Base-by-base conservation (phyloP, 768 basidiomycete species). In the Tulasnella sp. region DNA sequence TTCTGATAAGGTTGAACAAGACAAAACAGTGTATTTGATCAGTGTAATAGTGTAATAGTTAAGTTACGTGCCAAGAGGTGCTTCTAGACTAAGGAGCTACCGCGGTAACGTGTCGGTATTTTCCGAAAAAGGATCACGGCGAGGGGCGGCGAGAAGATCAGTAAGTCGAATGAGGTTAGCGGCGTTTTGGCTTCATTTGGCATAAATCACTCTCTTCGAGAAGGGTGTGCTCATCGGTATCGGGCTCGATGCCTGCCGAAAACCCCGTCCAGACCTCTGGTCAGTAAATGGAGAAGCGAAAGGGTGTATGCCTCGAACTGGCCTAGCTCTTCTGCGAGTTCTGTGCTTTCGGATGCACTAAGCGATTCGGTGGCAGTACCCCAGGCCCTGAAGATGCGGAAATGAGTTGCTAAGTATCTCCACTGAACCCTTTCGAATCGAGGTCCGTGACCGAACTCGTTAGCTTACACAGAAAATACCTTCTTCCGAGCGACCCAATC, bases 401-500 rank as follows among this genome's bases (percentile, higher is more conserved):
- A 52, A 44, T 52, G 73, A 76, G 42, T 31, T 39, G 78, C 46
- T 36, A 16, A 52, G 40, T 27, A 76, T 40, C n/a, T 18, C 24
- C 44, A 74, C 14, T 27, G 4, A 19, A 21, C 71, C 31, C 34
- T 52, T 38, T 48, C n/a, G 31, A 68, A 31, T 48, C n/a, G 31
- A 68, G 38, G 36, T 58, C 27, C 27, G 31, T 34, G 42, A 77
- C 56, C 14, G 42, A 36, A 34, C 8, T 39, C 19, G 44, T 8
- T 48, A 40, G 88, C 92, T 83, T 86, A 94, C 94, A 87, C 89
- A 79, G 87, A 89, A 85, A 95, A 97, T 3, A 92, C 86, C 84
- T 93, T 96, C 83, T 89, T 90, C 78, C 96, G 88, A 34, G 89
- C 88, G 44, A 90, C 84, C 96, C 96, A 97, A 86, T 96, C 92